These are phyloP conservation scores for Zygosaccharomyces rouxii DNA, from an alignment of 805 yeast species.

Conservation along the genomic window DNA sequence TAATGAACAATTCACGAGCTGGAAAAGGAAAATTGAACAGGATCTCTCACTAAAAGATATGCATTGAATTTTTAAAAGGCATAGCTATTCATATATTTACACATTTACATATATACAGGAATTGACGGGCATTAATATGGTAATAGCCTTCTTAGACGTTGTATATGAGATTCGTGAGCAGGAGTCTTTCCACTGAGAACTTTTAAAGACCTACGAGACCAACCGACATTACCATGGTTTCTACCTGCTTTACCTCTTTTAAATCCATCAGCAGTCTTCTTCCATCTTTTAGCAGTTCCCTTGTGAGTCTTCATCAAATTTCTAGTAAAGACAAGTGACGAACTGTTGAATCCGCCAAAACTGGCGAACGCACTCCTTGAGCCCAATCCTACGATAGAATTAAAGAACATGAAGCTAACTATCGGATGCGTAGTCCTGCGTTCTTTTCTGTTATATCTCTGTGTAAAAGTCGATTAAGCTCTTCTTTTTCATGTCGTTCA, in stretches of 20 bases:
- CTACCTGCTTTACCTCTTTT: slow-evolving; percentile 77
- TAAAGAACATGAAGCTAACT: slow-evolving; percentile 6
- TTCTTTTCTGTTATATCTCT: not conserved
- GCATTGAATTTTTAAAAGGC: not conserved
- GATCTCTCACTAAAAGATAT: slow-evolving; percentile 27
- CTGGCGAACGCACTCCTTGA: slow-evolving; percentile 4
- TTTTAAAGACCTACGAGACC: slow-evolving; percentile 59
- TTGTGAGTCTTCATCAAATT: slow-evolving; percentile 68
- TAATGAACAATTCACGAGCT: slow-evolving; percentile 32
- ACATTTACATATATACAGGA: slow-evolving; percentile 6
- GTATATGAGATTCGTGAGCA: slow-evolving; percentile 54
- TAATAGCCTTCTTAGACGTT: slow-evolving; percentile 53
- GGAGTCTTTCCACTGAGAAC: slow-evolving; percentile 55
- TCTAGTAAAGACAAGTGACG: slow-evolving; percentile 29
- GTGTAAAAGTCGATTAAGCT: too few relatives aligned
- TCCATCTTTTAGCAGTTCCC: slow-evolving; percentile 84
- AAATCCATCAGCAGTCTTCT: slow-evolving; percentile 63
- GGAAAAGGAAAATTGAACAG: slow-evolving; percentile 33
- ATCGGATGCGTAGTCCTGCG: not conserved
- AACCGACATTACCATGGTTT: slow-evolving; percentile 90
- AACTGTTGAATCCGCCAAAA: slow-evolving; percentile 7
- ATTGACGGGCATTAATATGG: slow-evolving; percentile 34
- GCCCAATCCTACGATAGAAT: slow-evolving; percentile 3
- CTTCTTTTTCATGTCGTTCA: not conserved
- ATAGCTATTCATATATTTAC: slow-evolving; percentile 1